These are phyloP conservation scores for Paramecium caudatum DNA, from an alignment of 73 alveolate genomes.

Conservation along the genomic window DNA sequence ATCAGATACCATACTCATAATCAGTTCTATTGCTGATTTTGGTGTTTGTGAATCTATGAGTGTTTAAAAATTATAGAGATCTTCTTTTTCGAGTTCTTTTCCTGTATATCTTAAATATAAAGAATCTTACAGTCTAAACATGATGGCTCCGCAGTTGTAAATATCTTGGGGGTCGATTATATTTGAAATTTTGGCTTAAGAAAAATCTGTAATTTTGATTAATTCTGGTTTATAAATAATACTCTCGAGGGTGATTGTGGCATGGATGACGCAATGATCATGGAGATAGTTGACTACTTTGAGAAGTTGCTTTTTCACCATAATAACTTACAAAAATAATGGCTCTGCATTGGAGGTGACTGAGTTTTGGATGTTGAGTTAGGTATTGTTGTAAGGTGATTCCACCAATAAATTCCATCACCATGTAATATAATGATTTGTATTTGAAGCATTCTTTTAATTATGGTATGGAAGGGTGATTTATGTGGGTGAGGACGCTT, in stretches of 20 bases:
- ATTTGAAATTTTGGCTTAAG: not conserved
- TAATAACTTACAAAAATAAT: slow-evolving; percentile 5
- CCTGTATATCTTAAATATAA: not conserved
- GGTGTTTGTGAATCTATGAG: no score
- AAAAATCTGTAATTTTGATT: slow-evolving; percentile 32
- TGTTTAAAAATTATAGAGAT: not conserved
- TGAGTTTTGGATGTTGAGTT: not conserved
- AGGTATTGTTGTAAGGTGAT: not conserved
- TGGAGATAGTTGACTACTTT: not conserved
- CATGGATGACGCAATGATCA: slow-evolving; percentile 23
- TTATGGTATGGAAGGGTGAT: not conserved
- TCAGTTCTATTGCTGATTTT: not conserved
- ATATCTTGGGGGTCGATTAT: not conserved
- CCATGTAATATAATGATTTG: not conserved
- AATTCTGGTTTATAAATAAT: slow-evolving; percentile 1
- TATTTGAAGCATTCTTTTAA: not conserved
- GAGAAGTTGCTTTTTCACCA: slow-evolving; percentile 5
- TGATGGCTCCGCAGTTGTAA: slow-evolving; percentile 6
- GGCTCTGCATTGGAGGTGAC: slow-evolving; percentile 23
- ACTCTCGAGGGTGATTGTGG: not conserved
- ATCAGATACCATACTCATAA: not conserved
- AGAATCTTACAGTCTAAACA: slow-evolving; percentile 14
- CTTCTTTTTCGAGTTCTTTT: not conserved
- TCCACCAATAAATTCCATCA: slow-evolving; percentile 3
- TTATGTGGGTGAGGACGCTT: not conserved